Base-by-base conservation (phyloP, 1,284 basidiomycete genomes). In the Cutaneotrichosporon daszewskae region DNA sequence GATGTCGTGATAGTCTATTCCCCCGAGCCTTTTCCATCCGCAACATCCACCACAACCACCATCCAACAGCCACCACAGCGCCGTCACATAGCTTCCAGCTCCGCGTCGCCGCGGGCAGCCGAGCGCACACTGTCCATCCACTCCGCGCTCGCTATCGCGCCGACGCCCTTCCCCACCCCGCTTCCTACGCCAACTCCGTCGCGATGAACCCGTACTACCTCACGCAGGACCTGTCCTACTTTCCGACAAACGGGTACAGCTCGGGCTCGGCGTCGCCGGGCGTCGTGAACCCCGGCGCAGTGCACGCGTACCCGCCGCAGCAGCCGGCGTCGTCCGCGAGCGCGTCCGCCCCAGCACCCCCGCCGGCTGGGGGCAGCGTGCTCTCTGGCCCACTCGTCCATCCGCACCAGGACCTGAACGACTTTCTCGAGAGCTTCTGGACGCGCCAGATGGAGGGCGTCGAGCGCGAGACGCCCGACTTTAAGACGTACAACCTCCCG, bases 241-340 rank as follows among this genome's bases (percentile, higher is more conserved):
- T 52, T 40, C 24, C 26, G 16, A 42, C 38, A 29, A 42, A 46
- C 29, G 42, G 37, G 16, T 52, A 51, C 49, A 37, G 32, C 17
- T 26, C 46, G 7, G 54, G 51, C 17, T 54, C 61, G 32, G 88
- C 87, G 47, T 89, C 87, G 28, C 89, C 76, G 0, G 89, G 89
- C 0, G 91, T 82, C 16, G 43, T 35, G 10, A 27, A 33, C 32
- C 43, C 29, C 19, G 43, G 31, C 5, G 19, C 28, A 5, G 16
- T 18, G n/a, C n/a, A 16, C 1, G 32, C 32, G 22, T 27, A 20
- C 5, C 20, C 14, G 40, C n/a, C 26, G n/a, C 20, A 24, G 27
- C 19, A 39, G 20, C 19, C 29, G 28, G 24, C 39, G 12, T 32
- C 31, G 23, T 32, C 39, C 6, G 22, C 39, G 23, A 18, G 31